Percentiles rank a stretch among this genome's conserved stretches.
Evolutionary conservation across 2,329 filamentous ascomycete species (phyloP).

Genomic region (Pleomassaria siparia): DNA sequence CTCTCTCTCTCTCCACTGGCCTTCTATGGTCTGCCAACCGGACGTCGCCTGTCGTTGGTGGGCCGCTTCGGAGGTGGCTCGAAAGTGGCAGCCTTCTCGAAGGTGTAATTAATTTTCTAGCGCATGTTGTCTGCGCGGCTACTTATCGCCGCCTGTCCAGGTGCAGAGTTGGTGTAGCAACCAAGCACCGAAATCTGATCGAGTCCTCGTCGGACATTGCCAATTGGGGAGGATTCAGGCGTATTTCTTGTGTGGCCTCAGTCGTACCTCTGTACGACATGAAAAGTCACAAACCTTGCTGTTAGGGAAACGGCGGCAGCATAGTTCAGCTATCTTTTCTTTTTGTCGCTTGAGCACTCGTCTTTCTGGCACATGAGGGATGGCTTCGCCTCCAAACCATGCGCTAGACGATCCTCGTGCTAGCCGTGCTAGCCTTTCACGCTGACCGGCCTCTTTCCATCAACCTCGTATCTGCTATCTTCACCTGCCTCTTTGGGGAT

Average conservation of each 20-base stretch:
- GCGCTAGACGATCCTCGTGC: background rate
- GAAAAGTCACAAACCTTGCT: background rate
- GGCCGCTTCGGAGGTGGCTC: background rate
- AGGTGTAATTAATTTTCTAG: slow-evolving; percentile 6
- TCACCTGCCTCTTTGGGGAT: slow-evolving; percentile 1
- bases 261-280: background rate
- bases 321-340: background rate
- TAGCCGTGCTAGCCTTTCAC: background rate
- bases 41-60: background rate
- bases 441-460: slow-evolving; percentile 1
- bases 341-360: background rate
- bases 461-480: background rate
- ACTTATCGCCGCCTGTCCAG: background rate
- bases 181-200: background rate
- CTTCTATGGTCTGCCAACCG: background rate
- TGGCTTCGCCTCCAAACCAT: background rate
- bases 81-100: slow-evolving; percentile 9
- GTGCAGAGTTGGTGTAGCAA: background rate
- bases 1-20: no score
- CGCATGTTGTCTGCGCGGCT: background rate
- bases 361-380: background rate
- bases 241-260: background rate
- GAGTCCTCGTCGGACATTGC: background rate
- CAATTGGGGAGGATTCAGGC: background rate
- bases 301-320: no score